These are phyloP conservation scores for Cynanchum wilfordii DNA, from an alignment of 257 asterid species.

Conservation along the genomic window DNA sequence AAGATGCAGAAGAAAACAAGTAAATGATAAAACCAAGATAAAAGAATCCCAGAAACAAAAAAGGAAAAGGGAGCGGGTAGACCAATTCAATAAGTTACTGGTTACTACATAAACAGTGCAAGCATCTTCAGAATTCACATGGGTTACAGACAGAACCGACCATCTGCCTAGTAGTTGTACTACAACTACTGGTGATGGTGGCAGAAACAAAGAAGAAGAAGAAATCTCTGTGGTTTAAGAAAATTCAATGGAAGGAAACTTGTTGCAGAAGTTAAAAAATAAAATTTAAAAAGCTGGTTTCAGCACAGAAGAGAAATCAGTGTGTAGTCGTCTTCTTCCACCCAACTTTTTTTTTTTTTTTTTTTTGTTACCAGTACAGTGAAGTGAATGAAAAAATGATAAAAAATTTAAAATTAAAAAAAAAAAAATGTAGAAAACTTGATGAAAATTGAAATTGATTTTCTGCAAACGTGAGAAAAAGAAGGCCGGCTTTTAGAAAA, in stretches of 20 bases:
- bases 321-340: background rate
- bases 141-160: background rate
- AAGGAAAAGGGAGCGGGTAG: background rate
- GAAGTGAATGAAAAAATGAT: background rate
- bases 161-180: background rate
- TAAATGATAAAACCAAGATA: background rate
- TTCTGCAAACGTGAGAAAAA: background rate
- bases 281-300: too few relatives aligned
- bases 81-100: background rate
- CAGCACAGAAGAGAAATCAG: background rate
- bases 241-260: slow-evolving; percentile 4
- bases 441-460: background rate
- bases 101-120: background rate
- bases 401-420: too few relatives aligned
- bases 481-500: slow-evolving; percentile 8
- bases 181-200: background rate
- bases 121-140: background rate
- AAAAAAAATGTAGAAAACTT: background rate
- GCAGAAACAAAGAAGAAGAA: background rate
- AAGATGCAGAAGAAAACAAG: background rate
- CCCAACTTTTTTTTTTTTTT: too few relatives aligned
- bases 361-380: background rate
- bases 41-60: background rate
- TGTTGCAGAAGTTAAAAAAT: background rate
- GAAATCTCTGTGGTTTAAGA: background rate